Percentiles rank a stretch among this genome's conserved stretches.
Conservation (phyloP, 805 yeast genomes). For the Lachancea sp. region DNA sequence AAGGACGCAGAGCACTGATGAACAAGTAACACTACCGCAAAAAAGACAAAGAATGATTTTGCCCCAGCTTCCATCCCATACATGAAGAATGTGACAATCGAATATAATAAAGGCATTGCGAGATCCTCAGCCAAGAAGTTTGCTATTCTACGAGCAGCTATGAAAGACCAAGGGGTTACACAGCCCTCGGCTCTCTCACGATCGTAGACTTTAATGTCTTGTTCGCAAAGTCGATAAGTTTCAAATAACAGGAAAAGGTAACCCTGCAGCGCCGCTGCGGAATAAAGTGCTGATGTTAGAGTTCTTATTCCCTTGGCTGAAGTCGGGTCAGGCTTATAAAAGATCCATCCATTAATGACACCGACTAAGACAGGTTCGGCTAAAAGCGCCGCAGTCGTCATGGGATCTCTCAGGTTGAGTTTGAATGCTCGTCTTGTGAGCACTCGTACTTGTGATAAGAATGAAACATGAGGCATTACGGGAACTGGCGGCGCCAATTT, state of each 20-base stretch:
- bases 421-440: slow-evolving; percentile 41
- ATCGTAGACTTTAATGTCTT: slow-evolving; percentile 50
- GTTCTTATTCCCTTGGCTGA: slow-evolving; percentile 58
- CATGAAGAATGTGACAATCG: slow-evolving; percentile 67
- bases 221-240: slow-evolving; percentile 48
- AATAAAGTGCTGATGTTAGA: slow-evolving; percentile 45
- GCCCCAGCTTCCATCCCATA: slow-evolving; percentile 54
- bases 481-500: slow-evolving; percentile 2
- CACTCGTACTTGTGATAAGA: slow-evolving; percentile 38
- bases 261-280: slow-evolving; percentile 47
- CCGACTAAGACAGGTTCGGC: slow-evolving; percentile 50
- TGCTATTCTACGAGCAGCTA: slow-evolving; percentile 58
- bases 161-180: slow-evolving; percentile 59
- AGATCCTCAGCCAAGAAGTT: slow-evolving; percentile 65
- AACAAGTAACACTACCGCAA: slow-evolving; percentile 50
- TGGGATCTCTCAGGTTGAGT: slow-evolving; percentile 45
- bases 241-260: slow-evolving; percentile 53
- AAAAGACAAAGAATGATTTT: slow-evolving; percentile 54
- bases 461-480: slow-evolving; percentile 33
- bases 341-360: slow-evolving; percentile 69
- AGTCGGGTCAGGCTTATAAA: slow-evolving; percentile 44
- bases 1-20: slow-evolving; percentile 37
- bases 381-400: slow-evolving; percentile 41
- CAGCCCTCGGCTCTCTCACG: slow-evolving; percentile 68
- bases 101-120: slow-evolving; percentile 51